Evolutionary conservation across 2,329 filamentous ascomycete species (phyloP), one percentile per base, ranked within the genome.

Genomic region (Didymella glomerata): DNA sequence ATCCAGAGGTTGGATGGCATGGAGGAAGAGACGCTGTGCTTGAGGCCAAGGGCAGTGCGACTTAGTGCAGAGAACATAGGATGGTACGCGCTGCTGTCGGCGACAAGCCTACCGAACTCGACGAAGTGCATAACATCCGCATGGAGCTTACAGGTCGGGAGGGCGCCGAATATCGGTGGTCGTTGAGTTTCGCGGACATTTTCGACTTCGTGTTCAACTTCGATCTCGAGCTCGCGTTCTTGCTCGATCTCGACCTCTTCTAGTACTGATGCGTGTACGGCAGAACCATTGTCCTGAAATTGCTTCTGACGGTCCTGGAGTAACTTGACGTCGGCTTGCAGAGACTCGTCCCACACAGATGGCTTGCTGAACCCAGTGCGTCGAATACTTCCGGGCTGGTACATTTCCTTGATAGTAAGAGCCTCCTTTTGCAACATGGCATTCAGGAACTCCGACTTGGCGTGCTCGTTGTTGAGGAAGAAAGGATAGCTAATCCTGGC

Each of bases 361-460:
- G 20, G 14, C 11, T 68, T 63, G 5, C 40, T 54, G 32, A 54
- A 34, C 4, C 50, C 32, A 9, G 54, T 45, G 5, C 57, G 63
- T 2, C 57, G 60, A 9, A 57, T 55, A 1, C 3, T n/a, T 13
- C 68, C 74, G 1, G 73, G 73, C 34, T 80, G 82, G 57, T 90
- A 90, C 2, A 90, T 77, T 24, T 87, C 77, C 34, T 85, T 79
- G 0, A 90, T 69, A 0, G 83, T 85, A 48, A 87, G 84, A 0
- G 82, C 78, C 61, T 90, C 88, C 0, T 78, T 76, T 36, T 85
- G 82, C 13, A 77, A 78, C 3, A 89, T 68, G 0, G 77, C 69
- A 0, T 71, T 55, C 0, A 87, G 69, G 58, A 83, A 86, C 0
- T 71, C 57, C 0, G 78, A 78, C 0, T 82, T 72, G 0, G 63